Evolutionary conservation across 768 basidiomycete species (phyloP).

Genomic region (Hemileccinum impolitum): DNA sequence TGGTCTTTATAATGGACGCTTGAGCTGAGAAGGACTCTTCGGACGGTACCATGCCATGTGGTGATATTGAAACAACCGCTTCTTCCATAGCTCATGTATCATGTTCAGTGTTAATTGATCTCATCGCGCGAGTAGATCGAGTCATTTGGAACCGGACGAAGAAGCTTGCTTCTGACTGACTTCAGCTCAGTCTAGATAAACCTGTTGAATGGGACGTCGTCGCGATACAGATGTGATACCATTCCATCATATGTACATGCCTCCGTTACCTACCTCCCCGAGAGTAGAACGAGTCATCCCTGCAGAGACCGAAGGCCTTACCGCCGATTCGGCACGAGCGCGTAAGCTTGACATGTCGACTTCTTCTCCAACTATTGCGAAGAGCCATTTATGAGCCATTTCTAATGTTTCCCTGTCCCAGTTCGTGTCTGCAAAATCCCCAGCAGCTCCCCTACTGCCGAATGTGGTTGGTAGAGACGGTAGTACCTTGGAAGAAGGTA

Average conservation of each 20-base stretch:
- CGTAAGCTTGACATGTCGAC: constrained; percentile 5
- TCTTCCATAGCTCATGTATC: too few species aligned
- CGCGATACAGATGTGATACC: not conserved
- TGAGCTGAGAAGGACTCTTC: too few species aligned
- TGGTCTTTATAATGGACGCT: too few species aligned
- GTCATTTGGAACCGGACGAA: too few species aligned
- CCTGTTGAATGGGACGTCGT: too few species aligned
- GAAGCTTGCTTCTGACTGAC: too few species aligned
- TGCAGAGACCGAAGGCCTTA: not conserved
- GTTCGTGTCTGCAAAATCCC: constrained; percentile 26
- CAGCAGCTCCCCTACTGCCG: constrained; percentile 24
- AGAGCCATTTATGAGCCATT: constrained; percentile 35
- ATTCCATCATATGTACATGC: constrained; percentile 47
- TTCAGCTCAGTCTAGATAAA: too few species aligned
- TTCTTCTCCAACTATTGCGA: constrained; percentile 31
- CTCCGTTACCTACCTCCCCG: constrained; percentile 42
- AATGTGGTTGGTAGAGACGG: constrained; percentile 41
- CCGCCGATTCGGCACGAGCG: constrained; percentile 11
- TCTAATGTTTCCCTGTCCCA: constrained; percentile 38
- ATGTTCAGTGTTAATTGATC: too few species aligned
- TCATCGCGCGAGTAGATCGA: too few species aligned
- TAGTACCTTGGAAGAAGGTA: constrained; percentile 46
- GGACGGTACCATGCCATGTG: too few species aligned
- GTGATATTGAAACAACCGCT: too few species aligned
- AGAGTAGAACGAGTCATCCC: constrained; percentile 10